phyloP scores from a whole-genome alignment of 208 protist genomes.

The Acanthamoeba lenticulata region DNA sequence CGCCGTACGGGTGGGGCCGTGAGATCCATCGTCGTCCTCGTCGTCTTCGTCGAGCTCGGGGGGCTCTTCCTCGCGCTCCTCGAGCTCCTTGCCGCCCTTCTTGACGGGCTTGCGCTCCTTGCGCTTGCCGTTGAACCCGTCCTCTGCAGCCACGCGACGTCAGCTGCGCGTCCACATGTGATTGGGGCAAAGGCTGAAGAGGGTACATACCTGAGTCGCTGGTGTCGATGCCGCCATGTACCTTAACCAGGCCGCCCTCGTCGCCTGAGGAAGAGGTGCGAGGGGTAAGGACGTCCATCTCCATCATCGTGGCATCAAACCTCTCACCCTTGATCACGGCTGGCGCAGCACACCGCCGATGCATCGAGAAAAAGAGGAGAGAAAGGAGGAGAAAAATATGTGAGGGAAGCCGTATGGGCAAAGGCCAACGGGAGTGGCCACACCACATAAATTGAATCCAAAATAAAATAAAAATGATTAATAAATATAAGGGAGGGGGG shows the following conservation, averaged over 20 bases:
- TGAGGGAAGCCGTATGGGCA: background rate
- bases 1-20: background rate
- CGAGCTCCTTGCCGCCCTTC: background rate
- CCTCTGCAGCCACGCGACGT: no score
- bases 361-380: background rate
- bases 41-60: background rate
- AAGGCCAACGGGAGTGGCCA: no score
- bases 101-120: conserved; percentile 9
- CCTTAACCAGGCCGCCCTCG: background rate
- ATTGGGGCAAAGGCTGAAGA: no score
- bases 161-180: no score
- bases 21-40: background rate
- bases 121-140: background rate
- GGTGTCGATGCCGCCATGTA: background rate
- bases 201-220: background rate
- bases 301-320: background rate
- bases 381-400: background rate
- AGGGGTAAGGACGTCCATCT: conserved; percentile 12
- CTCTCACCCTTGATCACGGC: background rate
- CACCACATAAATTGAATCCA: no score
- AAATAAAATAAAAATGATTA: no score
- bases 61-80: background rate
- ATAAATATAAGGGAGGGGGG: no score
- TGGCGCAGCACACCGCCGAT: background rate
- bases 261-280: conserved; percentile 13